phyloP scores from a whole-genome alignment of 148 eudicot genomes.

The Vaccinium vitisidaea region DNA sequence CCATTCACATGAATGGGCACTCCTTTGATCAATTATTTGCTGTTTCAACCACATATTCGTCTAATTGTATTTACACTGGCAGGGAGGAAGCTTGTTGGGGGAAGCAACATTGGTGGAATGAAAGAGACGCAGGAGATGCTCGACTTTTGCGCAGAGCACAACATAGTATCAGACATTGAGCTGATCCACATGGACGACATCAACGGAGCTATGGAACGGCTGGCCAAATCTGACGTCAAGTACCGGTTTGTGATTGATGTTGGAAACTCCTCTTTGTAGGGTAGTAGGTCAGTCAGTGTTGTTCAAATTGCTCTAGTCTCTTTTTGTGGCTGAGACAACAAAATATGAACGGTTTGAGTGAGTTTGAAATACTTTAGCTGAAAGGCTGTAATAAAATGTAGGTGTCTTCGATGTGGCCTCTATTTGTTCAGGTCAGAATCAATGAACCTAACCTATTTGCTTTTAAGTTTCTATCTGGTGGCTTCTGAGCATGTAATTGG shows the following conservation, averaged over 20 bases:
- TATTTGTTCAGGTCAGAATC: background rate
- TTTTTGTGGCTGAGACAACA: background rate
- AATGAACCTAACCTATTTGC: background rate
- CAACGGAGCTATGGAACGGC: constrained; percentile 52
- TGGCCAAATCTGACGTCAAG: constrained; percentile 54
- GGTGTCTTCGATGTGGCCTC: background rate
- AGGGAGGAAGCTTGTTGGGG: constrained; percentile 58
- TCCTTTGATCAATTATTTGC: background rate
- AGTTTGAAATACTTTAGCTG: background rate
- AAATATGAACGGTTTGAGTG: background rate
- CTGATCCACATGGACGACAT: constrained; percentile 46
- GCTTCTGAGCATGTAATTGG: background rate
- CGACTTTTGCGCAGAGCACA: constrained; percentile 53
- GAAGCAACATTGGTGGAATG: constrained; percentile 61
- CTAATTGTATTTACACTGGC: background rate
- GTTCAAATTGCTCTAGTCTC: background rate
- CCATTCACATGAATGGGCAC: background rate
- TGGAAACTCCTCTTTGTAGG: constrained; percentile 40
- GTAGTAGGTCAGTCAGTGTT: background rate
- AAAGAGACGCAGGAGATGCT: constrained; percentile 76
- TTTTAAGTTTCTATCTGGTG: background rate
- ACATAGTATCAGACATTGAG: constrained; percentile 55
- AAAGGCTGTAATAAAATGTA: background rate
- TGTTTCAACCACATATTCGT: background rate
- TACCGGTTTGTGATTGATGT: constrained; percentile 69